phyloP scores from a whole-genome alignment of 2,329 filamentous ascomycete species.

The Aspergillus flavus region DNA sequence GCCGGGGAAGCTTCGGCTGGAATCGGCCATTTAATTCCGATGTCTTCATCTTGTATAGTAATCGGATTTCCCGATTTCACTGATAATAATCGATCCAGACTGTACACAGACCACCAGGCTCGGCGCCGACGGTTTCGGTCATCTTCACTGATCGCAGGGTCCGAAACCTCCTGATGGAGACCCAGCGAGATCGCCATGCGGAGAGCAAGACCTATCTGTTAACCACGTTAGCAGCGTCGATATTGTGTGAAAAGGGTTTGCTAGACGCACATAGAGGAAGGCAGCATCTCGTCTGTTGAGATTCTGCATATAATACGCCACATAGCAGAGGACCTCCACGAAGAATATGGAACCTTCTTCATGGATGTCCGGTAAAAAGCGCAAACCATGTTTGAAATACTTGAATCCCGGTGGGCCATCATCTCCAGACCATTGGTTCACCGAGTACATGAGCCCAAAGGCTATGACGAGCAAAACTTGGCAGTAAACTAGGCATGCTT shows the following conservation, averaged over 20 bases:
- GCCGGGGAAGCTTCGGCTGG: constrained; percentile 21
- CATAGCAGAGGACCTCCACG: constrained; percentile 57
- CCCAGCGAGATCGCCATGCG: constrained; percentile 61
- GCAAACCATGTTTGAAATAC: constrained; percentile 56
- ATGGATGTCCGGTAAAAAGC: constrained; percentile 58
- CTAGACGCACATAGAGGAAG: constrained; percentile 50
- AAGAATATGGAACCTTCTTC: constrained; percentile 58
- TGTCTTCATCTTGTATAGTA: constrained; percentile 58
- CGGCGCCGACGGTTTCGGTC: constrained; percentile 54
- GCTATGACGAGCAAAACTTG: constrained; percentile 58
- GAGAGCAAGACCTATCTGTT: constrained; percentile 53
- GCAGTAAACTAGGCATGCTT: constrained; percentile 54
- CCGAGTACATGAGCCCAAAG: constrained; percentile 59
- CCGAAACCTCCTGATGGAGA: constrained; percentile 56
- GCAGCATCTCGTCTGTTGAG: constrained; percentile 59
- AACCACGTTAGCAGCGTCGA: not conserved
- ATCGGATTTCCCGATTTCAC: constrained; percentile 60
- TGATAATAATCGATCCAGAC: constrained; percentile 56
- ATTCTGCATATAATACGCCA: constrained; percentile 62
- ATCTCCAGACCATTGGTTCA: constrained; percentile 58
- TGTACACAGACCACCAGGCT: constrained; percentile 62
- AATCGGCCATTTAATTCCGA: constrained; percentile 46
- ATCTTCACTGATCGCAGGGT: constrained; percentile 42
- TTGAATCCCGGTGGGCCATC: constrained; percentile 59
- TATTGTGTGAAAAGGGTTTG: not conserved